These are phyloP conservation scores for Penicillium sclerotigenum DNA, from an alignment of 2,329 filamentous ascomycete genomes.

Conservation along the genomic window DNA sequence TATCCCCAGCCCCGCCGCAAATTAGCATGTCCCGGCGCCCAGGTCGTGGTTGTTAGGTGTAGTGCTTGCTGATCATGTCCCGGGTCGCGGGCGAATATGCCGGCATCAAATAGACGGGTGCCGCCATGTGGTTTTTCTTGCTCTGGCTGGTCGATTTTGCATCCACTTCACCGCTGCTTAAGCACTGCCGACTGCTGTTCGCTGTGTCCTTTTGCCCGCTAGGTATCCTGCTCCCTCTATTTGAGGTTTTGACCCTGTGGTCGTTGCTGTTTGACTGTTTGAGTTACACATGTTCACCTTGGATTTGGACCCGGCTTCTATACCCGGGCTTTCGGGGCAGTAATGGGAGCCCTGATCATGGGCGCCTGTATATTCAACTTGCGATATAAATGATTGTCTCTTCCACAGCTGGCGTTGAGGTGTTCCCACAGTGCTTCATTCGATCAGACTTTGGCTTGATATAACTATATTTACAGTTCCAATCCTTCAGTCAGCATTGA, in stretches of 20 bases:
- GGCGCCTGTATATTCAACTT: neutral
- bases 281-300: neutral
- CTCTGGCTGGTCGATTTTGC: neutral
- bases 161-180: neutral
- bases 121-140: neutral
- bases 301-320: neutral
- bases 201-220: neutral
- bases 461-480: neutral
- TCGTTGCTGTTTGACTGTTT: neutral
- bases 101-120: neutral
- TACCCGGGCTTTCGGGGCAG: neutral
- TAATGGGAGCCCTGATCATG: neutral
- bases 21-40: neutral
- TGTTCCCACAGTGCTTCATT: neutral
- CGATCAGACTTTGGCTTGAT: neutral
- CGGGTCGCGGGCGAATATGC: conserved; percentile 5
- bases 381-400: neutral
- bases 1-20: neutral
- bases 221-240: neutral
- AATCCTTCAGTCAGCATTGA: neutral
- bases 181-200: neutral
- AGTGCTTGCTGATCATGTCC: neutral
- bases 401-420: neutral
- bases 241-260: neutral
- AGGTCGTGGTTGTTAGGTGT: neutral